phyloP scores from a whole-genome alignment of 768 basidiomycete genomes.

The Russula dissimulans region DNA sequence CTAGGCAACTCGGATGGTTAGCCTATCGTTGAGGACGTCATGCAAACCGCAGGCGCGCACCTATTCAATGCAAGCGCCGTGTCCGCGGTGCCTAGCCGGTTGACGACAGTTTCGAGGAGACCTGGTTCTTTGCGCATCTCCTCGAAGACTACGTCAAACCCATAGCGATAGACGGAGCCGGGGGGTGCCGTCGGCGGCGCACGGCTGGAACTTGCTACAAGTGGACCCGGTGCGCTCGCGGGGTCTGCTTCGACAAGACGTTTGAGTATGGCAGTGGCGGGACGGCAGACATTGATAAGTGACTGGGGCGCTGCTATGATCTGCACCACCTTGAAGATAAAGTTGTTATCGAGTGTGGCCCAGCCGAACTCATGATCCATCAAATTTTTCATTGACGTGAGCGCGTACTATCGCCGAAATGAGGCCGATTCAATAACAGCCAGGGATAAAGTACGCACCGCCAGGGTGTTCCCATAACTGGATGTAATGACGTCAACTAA shows the following conservation, averaged over 20 bases:
- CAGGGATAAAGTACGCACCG: conserved; percentile 38
- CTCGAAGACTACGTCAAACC: conserved; percentile 75
- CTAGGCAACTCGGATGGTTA: conserved; percentile 30
- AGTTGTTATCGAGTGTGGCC: conserved; percentile 58
- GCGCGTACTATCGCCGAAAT: conserved; percentile 51
- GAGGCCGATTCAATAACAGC: background rate
- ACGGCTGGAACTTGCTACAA: conserved; percentile 52
- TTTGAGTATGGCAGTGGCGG: conserved; percentile 84
- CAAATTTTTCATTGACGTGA: conserved; percentile 77
- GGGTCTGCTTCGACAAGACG: conserved; percentile 85
- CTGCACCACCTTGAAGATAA: conserved; percentile 71
- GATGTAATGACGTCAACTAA: conserved; percentile 60
- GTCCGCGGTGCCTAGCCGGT: conserved; percentile 68
- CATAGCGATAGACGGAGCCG: conserved; percentile 73
- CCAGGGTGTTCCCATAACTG: conserved; percentile 74
- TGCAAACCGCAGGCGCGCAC: conserved; percentile 28
- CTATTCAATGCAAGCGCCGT: conserved; percentile 81
- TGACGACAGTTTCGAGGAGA: conserved; percentile 76
- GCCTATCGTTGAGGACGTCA: conserved; percentile 15
- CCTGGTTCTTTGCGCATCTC: conserved; percentile 68
- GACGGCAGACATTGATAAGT: conserved; percentile 83
- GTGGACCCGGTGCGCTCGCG: conserved; percentile 48
- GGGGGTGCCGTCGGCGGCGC: conserved; percentile 42
- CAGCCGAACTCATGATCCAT: conserved; percentile 85
- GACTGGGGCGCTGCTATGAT: conserved; percentile 68